phyloP scores from a whole-genome alignment of 305 asterid species.

The Fraxinus platypoda region DNA sequence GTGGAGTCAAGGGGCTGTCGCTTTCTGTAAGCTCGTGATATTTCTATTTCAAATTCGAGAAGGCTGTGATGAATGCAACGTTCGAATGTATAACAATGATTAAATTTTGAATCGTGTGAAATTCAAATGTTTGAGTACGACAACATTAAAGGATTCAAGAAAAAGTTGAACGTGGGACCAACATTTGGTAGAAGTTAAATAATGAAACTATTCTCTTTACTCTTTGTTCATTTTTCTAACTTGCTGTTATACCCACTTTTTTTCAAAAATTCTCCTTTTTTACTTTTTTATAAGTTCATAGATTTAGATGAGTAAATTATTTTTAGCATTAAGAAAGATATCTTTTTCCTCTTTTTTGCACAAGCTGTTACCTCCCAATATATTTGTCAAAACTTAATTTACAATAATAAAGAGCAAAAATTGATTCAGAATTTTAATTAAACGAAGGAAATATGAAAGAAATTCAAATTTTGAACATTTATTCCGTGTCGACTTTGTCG shows the following conservation, averaged over 20 bases:
- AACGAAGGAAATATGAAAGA: background rate
- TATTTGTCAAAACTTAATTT: background rate
- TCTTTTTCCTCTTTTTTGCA: background rate
- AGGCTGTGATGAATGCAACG: constrained; percentile 4
- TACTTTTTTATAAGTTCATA: background rate
- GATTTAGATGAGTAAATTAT: background rate
- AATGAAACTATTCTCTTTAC: background rate
- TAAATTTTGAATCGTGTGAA: background rate
- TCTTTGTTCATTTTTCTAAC: background rate
- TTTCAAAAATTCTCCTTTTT: background rate
- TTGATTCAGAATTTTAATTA: background rate
- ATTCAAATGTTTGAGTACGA: background rate
- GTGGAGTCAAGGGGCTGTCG: background rate
- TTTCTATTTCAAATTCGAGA: background rate
- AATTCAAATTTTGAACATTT: background rate
- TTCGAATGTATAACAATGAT: background rate
- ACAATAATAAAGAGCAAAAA: background rate
- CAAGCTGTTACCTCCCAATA: background rate
- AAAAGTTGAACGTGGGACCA: background rate
- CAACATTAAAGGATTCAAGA: background rate
- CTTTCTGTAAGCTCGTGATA: background rate
- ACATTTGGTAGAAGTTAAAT: background rate
- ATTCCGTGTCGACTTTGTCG: background rate
- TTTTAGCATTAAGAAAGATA: background rate
- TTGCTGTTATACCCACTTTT: background rate